Evolutionary conservation across 2,329 filamentous ascomycete species (phyloP), one percentile per base, ranked within the genome.

Genomic region (Exophiala phaeomuriformis): DNA sequence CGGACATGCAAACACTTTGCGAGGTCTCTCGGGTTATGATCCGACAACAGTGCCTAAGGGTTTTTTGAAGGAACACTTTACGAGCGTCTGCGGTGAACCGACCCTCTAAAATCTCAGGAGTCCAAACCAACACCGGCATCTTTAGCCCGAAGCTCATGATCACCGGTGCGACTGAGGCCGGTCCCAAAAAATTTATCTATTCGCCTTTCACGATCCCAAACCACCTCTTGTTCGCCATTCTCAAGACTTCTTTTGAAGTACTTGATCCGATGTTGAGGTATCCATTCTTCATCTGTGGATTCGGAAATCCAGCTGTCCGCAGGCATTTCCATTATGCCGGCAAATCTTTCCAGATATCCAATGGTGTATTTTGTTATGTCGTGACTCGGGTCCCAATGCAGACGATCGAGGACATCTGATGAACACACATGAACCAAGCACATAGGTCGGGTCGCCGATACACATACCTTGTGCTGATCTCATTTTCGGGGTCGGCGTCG

Each of bases 211-310:
- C 77, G 68, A 60, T 80, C 75, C 77, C 78, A 81, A 1, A 80
- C 69, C 33, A 72, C 60, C 28, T 71, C 69, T 3, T 52, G 55
- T 36, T 67, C 63, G 3, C 58, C 64, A 12, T 66, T 70, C 5
- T 42, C 39, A 35, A 33, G 46, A 12, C 55, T 27, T 55, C 69
- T 69, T 57, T 71, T 75, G 58, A 79, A 75, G 55, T 77, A 75
- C 51, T 76, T 55, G 12, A 81, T 74, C 2, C 77, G 71, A 65
- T 80, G 77, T 58, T 75, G 72, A 2, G 78, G 78, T 52, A 80
- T 78, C 52, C 79, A 80, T 44, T 80, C 77, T 54, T 80, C 76
- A 30, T 80, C 66, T 6, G 77, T 79, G 32, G 72, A 71, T 45
- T 78, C 76, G 12, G 68, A 72, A 61, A 77, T 76, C 77, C 77